These are phyloP conservation scores for Knoxia roxburghii DNA, from an alignment of 257 asterid species.

Conservation along the genomic window DNA sequence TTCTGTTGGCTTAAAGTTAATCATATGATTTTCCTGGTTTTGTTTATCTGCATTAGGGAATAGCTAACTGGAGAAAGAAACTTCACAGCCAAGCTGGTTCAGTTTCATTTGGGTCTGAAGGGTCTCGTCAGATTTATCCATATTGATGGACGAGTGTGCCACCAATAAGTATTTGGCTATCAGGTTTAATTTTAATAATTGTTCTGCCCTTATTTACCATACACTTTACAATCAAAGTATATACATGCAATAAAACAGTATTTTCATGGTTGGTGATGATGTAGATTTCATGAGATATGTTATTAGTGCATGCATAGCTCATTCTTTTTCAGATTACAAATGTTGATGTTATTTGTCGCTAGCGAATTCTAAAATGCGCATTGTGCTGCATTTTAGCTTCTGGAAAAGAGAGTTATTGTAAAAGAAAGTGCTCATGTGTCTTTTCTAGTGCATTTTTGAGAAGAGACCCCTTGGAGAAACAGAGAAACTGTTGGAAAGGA, in stretches of 20 bases:
- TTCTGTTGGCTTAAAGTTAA: not conserved
- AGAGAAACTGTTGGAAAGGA: too few species aligned
- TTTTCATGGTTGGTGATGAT: not conserved
- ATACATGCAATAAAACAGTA: too few species aligned
- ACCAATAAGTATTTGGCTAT: not conserved
- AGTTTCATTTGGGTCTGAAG: not conserved
- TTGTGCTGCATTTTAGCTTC: constrained; percentile 5
- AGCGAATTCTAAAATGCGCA: not conserved
- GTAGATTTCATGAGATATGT: not conserved
- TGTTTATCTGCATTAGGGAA: not conserved
- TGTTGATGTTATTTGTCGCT: not conserved
- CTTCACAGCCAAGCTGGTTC: not conserved
- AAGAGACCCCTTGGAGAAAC: not conserved
- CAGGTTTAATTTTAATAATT: constrained; percentile 1
- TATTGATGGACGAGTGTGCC: not conserved
- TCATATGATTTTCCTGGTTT: not conserved
- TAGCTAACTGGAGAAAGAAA: not conserved
- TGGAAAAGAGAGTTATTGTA: not conserved
- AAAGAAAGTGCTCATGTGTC: not conserved
- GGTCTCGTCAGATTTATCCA: not conserved
- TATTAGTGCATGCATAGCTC: too few species aligned
- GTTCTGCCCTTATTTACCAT: not conserved
- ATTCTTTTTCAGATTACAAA: not conserved
- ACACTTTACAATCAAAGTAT: not conserved
- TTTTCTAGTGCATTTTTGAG: not conserved